phyloP scores from a whole-genome alignment of 1,139 yeast genomes.

The Taphrina deformans region DNA sequence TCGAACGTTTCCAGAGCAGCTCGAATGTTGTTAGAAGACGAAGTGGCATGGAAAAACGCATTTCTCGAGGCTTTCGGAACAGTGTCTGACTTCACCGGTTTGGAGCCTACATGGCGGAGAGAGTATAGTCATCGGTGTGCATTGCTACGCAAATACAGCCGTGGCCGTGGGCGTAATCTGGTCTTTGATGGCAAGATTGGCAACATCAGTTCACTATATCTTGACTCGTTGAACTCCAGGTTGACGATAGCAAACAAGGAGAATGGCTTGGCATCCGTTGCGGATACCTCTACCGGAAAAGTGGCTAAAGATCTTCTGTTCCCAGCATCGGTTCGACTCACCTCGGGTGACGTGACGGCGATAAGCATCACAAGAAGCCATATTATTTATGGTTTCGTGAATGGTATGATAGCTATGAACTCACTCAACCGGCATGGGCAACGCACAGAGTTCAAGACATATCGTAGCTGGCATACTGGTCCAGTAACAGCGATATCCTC shows the following conservation, averaged over 20 bases:
- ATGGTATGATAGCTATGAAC: conserved; percentile 23
- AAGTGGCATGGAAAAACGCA: conserved; percentile 12
- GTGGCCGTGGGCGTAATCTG: conserved; percentile 18
- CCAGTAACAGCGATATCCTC: not conserved
- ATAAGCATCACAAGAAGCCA: not conserved
- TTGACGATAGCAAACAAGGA: not conserved
- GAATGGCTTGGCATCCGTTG: conserved; percentile 7
- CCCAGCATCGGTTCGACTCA: not conserved
- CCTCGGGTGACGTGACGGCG: conserved; percentile 4
- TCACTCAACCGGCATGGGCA: not conserved
- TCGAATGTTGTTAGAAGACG: not conserved
- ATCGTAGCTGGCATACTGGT: conserved; percentile 2
- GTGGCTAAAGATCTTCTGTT: conserved; percentile 18
- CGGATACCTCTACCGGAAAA: conserved; percentile 8
- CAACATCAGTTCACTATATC: not conserved
- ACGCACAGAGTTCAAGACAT: not conserved
- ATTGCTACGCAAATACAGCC: not conserved
- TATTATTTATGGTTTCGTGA: conserved; percentile 8
- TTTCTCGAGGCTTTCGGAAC: conserved; percentile 2
- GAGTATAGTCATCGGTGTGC: conserved; percentile 9
- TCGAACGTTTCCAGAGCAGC: not conserved
- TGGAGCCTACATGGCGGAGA: conserved; percentile 17
- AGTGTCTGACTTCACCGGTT: not conserved
- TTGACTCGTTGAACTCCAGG: not conserved
- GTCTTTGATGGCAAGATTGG: conserved; percentile 16